These are phyloP conservation scores for Taiozyma sp. DNA, from an alignment of 1,139 yeast species.

Conservation along the genomic window DNA sequence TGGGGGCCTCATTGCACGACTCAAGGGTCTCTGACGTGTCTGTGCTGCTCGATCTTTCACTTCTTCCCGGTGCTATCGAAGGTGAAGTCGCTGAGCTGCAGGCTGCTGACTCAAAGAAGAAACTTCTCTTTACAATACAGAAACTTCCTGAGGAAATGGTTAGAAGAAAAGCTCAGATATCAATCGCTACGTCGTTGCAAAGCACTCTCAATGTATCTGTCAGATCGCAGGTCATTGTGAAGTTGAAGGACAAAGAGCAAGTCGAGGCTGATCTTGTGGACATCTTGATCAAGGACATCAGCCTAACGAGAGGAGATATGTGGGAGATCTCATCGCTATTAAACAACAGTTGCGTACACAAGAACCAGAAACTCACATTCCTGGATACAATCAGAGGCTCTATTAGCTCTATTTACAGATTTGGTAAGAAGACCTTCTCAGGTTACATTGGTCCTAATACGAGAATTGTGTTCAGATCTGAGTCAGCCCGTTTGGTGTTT, in stretches of 20 bases:
- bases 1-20: constrained; percentile 77
- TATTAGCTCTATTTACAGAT: constrained; percentile 63
- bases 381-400: constrained; percentile 60
- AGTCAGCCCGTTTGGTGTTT: constrained; percentile 79
- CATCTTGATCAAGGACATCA: constrained; percentile 73
- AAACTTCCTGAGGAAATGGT: constrained; percentile 30
- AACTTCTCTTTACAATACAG: constrained; percentile 42
- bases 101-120: constrained; percentile 32
- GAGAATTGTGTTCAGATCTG: constrained; percentile 81
- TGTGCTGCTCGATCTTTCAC: constrained; percentile 55
- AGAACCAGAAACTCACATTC: constrained; percentile 61
- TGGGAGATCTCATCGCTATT: constrained; percentile 74
- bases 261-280: constrained; percentile 82
- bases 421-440: constrained; percentile 62
- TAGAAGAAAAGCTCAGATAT: constrained; percentile 36
- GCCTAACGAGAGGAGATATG: constrained; percentile 88
- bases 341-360: constrained; percentile 60
- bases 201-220: constrained; percentile 61
- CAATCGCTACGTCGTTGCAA: constrained; percentile 62
- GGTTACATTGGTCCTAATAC: constrained; percentile 73
- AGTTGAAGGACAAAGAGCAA: constrained; percentile 40
- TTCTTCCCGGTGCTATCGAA: constrained; percentile 53
- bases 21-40: constrained; percentile 51
- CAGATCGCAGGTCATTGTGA: constrained; percentile 56
- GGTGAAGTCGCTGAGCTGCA: constrained; percentile 77